Evolutionary conservation across 2,329 filamentous ascomycete species (phyloP).

Genomic region (Alternaria triticimaculans): DNA sequence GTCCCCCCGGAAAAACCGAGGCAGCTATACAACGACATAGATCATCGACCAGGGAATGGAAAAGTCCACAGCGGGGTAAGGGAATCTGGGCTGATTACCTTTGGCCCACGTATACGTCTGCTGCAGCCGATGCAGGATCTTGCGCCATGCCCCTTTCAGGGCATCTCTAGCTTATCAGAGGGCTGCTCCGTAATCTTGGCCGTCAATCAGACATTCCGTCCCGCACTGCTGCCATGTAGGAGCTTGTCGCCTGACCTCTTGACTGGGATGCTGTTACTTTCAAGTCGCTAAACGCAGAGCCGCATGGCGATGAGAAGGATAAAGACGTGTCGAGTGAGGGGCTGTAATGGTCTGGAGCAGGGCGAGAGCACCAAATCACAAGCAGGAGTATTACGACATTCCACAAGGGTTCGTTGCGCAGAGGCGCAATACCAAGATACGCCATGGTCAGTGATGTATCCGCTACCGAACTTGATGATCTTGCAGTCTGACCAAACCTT

Average conservation of each 20-base stretch:
- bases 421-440: too few relatives aligned
- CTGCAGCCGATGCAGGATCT: slow-evolving; percentile 39
- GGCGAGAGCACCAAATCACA: slow-evolving; percentile 15
- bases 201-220: slow-evolving; percentile 1
- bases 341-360: slow-evolving; percentile 9
- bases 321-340: slow-evolving; percentile 31
- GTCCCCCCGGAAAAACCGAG: neutral
- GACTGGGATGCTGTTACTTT: slow-evolving; percentile 15
- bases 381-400: slow-evolving; percentile 4
- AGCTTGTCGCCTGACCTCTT: slow-evolving; percentile 36
- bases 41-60: slow-evolving; percentile 17
- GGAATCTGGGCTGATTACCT: slow-evolving; percentile 23
- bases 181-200: slow-evolving; percentile 18
- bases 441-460: too few relatives aligned
- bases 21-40: slow-evolving; percentile 10
- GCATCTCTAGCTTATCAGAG: slow-evolving; percentile 41
- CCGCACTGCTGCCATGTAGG: slow-evolving; percentile 22
- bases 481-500: too few relatives aligned
- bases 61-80: slow-evolving; percentile 38
- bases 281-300: slow-evolving; percentile 36
- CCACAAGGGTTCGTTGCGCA: neutral
- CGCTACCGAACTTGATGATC: too few relatives aligned
- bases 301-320: slow-evolving; percentile 33
- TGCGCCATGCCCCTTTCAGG: slow-evolving; percentile 27
- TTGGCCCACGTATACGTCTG: slow-evolving; percentile 21